A percentile compares a stretch with the other conserved stretches of the same genome.
Evolutionary conservation across 2,329 filamentous ascomycete species (phyloP).

Genomic region (Xenoacremonium recifei): DNA sequence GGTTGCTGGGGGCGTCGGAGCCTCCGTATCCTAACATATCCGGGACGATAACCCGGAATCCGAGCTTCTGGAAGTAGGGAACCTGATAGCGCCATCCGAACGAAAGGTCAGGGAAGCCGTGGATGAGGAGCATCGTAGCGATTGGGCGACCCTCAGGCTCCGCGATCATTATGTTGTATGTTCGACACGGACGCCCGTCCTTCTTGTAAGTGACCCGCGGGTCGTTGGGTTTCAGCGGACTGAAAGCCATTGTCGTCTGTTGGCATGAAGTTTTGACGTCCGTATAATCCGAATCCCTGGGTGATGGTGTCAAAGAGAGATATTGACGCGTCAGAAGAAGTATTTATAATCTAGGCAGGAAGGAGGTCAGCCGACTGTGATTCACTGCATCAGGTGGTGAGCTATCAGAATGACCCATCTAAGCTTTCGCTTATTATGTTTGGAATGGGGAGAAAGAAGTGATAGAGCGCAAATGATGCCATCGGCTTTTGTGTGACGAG

Average conservation of each 20-base stretch:
- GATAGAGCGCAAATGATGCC: too few species aligned
- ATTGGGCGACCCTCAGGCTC: conserved; percentile 44
- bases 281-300: too few species aligned
- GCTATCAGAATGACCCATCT: too few species aligned
- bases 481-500: too few species aligned
- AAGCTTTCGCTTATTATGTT: too few species aligned
- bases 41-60: conserved; percentile 76
- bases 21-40: conserved; percentile 86
- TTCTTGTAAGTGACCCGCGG: conserved; percentile 63
- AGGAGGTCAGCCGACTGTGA: too few species aligned
- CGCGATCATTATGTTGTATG: conserved; percentile 64
- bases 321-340: too few species aligned
- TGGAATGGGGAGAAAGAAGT: too few species aligned
- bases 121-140: conserved; percentile 56
- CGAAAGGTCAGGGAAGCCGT: conserved; percentile 81
- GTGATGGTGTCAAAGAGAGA: too few species aligned
- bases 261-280: not conserved
- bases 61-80: conserved; percentile 68
- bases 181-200: conserved; percentile 64
- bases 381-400: too few species aligned
- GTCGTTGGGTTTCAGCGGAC: conserved; percentile 67
- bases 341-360: too few species aligned
- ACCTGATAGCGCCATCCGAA: conserved; percentile 91
- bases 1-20: conserved; percentile 65
- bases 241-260: conserved; percentile 44